Evolutionary conservation across 495 filamentous ascomycete genomes (phyloP).

Genomic region (Staphylotrichum longicolle): DNA sequence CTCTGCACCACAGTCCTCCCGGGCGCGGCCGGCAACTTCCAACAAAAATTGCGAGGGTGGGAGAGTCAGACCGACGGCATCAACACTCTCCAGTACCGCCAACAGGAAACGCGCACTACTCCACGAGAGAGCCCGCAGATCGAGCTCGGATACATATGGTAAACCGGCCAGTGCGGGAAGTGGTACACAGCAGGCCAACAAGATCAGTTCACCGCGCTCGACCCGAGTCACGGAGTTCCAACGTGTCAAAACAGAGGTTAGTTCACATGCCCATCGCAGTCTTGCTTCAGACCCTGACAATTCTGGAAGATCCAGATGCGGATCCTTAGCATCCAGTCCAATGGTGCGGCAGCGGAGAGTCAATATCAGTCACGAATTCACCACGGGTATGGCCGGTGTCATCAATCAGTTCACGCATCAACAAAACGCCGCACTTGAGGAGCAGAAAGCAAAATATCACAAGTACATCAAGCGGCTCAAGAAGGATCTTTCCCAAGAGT

Average conservation of each 20-base stretch:
- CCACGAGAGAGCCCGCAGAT: neutral
- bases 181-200: neutral
- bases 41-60: neutral
- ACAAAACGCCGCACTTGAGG: conserved; percentile 21
- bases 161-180: conserved; percentile 8
- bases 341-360: conserved; percentile 12
- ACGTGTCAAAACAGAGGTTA: conserved; percentile 21
- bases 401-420: conserved; percentile 30
- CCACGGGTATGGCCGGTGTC: conserved; percentile 21
- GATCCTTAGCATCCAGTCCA: conserved; percentile 20
- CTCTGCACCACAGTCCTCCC: no score
- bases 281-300: neutral
- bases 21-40: neutral
- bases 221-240: conserved; percentile 20
- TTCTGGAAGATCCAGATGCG: conserved; percentile 5
- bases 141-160: neutral
- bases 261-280: neutral
- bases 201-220: conserved; percentile 1
- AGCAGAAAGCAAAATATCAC: conserved; percentile 25
- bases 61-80: neutral
- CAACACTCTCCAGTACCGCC: neutral
- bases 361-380: conserved; percentile 28
- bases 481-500: conserved; percentile 12
- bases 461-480: conserved; percentile 27
- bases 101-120: neutral